These are phyloP conservation scores for Aspergillus caelatus DNA, from an alignment of 2,329 filamentous ascomycete genomes.

Conservation along the genomic window DNA sequence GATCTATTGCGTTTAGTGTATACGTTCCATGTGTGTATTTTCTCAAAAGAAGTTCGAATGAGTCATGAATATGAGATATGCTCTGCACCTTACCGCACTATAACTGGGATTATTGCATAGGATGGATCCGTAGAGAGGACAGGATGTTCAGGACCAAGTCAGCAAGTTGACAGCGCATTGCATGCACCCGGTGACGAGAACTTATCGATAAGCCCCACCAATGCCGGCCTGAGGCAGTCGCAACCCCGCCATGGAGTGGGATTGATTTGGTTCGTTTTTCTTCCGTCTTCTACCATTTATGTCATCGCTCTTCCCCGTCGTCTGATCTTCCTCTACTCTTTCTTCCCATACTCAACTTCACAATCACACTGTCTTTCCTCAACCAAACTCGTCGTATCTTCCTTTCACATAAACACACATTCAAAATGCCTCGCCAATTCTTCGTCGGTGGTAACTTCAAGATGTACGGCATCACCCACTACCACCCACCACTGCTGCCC, in stretches of 20 bases:
- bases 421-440: slow-evolving; percentile 91
- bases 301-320: slow-evolving; percentile 14
- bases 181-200: neutral
- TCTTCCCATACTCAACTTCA: slow-evolving; percentile 7
- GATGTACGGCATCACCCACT: slow-evolving; percentile 66
- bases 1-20: neutral
- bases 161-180: slow-evolving; percentile 7
- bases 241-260: slow-evolving; percentile 6
- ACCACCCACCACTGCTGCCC: slow-evolving; percentile 19
- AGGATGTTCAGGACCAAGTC: slow-evolving; percentile 2
- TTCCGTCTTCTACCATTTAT: slow-evolving; percentile 18
- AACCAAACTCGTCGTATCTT: slow-evolving; percentile 13
- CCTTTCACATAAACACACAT: slow-evolving; percentile 20
- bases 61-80: neutral
- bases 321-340: slow-evolving; percentile 8
- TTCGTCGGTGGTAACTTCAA: slow-evolving; percentile 99
- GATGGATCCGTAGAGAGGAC: neutral
- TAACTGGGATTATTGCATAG: neutral
- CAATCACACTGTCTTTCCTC: slow-evolving; percentile 8
- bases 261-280: slow-evolving; percentile 3
- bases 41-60: neutral
- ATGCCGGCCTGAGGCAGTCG: slow-evolving; percentile 1
- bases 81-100: neutral
- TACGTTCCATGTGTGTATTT: neutral
- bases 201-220: slow-evolving; percentile 28